phyloP scores from a whole-genome alignment of 441 rosid species.

The Pelargonium myrrhifolium region DNA sequence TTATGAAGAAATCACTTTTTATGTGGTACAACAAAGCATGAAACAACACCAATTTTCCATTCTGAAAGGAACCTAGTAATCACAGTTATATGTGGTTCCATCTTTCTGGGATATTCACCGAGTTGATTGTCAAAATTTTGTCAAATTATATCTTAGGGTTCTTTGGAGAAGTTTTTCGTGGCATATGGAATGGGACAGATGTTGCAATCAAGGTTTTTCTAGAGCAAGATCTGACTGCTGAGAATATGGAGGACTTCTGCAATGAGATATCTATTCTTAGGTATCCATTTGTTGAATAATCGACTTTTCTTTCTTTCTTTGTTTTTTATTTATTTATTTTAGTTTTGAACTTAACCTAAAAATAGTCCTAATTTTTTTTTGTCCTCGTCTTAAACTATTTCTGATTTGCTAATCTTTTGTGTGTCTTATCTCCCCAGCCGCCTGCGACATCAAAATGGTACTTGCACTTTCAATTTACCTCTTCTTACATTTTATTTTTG shows the following conservation, averaged over 20 bases:
- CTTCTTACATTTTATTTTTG: conserved; percentile 7
- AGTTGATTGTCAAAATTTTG: neutral
- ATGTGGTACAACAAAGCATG: neutral
- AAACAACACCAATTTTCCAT: neutral
- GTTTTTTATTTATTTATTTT: neutral
- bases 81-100: neutral
- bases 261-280: conserved; percentile 96
- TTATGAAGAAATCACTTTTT: too few relatives aligned
- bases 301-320: neutral
- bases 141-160: conserved; percentile 43
- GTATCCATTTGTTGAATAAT: conserved; percentile 31
- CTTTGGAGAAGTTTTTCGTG: conserved; percentile 97
- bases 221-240: conserved; percentile 94
- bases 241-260: conserved; percentile 98
- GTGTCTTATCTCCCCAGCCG: conserved; percentile 49
- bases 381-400: conserved; percentile 19
- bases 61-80: neutral
- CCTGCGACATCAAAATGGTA: conserved; percentile 97
- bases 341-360: neutral
- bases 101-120: neutral
- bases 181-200: conserved; percentile 96
- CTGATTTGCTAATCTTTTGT: conserved; percentile 33
- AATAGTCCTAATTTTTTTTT: conserved; percentile 18
- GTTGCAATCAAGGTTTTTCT: conserved; percentile 96
- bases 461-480: conserved; percentile 16